phyloP scores from a whole-genome alignment of 225 moss, liverwort and hornwort genomes.

The Pleurozium schreberi region DNA sequence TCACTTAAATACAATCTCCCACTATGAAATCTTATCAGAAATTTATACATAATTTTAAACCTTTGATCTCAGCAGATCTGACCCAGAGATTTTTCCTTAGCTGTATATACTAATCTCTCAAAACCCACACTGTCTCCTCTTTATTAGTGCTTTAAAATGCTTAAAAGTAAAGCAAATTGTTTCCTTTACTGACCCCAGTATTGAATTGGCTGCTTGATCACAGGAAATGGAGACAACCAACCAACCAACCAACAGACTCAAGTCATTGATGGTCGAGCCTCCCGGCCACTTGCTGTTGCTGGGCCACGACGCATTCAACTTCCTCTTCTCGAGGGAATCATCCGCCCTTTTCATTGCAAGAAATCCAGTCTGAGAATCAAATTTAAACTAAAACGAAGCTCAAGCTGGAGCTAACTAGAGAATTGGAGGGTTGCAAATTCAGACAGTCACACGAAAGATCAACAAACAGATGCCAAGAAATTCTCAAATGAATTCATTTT shows the following conservation, averaged over 20 bases:
- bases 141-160: too few relatives aligned
- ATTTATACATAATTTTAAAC: not conserved
- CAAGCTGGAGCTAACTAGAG: not conserved
- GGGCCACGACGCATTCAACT: not conserved
- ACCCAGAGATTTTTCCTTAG: not conserved
- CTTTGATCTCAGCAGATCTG: not conserved
- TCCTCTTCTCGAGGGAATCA: not conserved
- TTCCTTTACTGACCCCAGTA: too few relatives aligned
- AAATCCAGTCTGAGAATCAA: not conserved
- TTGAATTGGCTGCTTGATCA: not conserved
- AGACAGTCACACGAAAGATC: not conserved
- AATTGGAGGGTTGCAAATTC: not conserved
- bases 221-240: not conserved
- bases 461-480: not conserved
- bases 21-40: not conserved
- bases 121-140: too few relatives aligned
- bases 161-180: not conserved
- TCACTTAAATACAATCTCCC: not conserved
- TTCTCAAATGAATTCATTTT: not conserved
- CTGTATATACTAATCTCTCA: too few relatives aligned
- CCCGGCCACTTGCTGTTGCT: conserved; percentile 14
- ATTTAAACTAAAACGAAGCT: not conserved
- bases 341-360: not conserved
- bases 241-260: not conserved
- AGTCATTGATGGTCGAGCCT: conserved; percentile 2